These are phyloP conservation scores for Anisodus tanguticus DNA, from an alignment of 257 asterid species.

Conservation along the genomic window DNA sequence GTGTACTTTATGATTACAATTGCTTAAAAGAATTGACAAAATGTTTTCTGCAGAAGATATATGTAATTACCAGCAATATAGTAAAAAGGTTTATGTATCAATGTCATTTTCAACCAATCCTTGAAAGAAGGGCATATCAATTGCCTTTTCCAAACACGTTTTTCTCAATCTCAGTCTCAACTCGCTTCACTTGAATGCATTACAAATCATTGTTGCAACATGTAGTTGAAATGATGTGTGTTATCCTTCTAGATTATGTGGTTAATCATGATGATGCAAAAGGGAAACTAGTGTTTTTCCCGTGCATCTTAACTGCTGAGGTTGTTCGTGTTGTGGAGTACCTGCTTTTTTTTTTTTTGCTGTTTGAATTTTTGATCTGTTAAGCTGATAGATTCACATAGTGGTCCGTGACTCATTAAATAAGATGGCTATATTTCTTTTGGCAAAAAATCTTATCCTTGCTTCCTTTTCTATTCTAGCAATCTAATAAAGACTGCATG, in stretches of 20 bases:
- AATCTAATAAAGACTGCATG: conserved; percentile 34
- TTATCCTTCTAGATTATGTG: conserved; percentile 21
- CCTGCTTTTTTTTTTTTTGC: background rate
- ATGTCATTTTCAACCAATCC: background rate
- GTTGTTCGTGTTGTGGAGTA: conserved; percentile 12
- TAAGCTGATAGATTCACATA: background rate
- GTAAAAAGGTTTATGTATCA: background rate
- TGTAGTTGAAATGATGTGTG: conserved; percentile 20
- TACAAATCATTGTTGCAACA: background rate
- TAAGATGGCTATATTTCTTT: conserved; percentile 23
- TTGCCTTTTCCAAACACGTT: background rate
- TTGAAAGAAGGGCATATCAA: background rate
- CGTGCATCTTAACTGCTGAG: background rate
- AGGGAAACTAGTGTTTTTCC: background rate
- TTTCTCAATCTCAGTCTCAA: background rate
- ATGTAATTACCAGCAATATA: background rate
- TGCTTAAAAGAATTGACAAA: conserved; percentile 23
- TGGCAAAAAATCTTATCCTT: conserved; percentile 24
- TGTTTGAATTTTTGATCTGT: conserved; percentile 7
- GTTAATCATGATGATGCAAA: conserved; percentile 9
- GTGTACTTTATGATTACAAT: background rate
- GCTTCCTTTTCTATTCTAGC: conserved; percentile 29
- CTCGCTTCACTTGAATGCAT: background rate
- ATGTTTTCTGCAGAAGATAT: background rate
- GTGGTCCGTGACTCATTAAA: conserved; percentile 30